Conservation (phyloP, 2,329 filamentous ascomycete species). For the Aspergillus costaricaensis region DNA sequence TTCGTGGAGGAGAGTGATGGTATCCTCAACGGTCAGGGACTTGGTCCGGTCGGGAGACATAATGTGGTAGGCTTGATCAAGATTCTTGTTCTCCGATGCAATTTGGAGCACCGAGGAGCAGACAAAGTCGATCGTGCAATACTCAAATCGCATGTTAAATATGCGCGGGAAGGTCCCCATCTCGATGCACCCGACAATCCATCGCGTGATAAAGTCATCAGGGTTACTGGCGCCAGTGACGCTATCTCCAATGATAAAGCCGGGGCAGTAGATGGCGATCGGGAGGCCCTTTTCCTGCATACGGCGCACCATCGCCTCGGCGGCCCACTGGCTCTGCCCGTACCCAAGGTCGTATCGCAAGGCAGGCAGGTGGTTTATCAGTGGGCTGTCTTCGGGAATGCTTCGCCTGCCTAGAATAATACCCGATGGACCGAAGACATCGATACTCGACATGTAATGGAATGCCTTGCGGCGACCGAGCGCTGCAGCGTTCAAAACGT, state of each 20-base stretch:
- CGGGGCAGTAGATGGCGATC: conserved; percentile 71
- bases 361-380: conserved; percentile 9
- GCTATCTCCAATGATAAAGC: conserved; percentile 76
- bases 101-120: conserved; percentile 30
- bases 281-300: conserved; percentile 70
- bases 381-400: conserved; percentile 11
- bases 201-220: conserved; percentile 79
- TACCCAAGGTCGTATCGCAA: conserved; percentile 56
- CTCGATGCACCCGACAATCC: conserved; percentile 61
- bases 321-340: conserved; percentile 10
- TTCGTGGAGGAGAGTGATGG: conserved; percentile 11
- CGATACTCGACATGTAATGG: conserved; percentile 16
- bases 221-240: conserved; percentile 63
- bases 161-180: too few relatives aligned
- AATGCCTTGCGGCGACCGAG: conserved; percentile 10
- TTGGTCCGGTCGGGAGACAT: conserved; percentile 40
- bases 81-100: conserved; percentile 52
- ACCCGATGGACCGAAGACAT: conserved; percentile 12
- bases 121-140: too few relatives aligned
- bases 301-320: conserved; percentile 65
- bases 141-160: too few relatives aligned
- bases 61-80: conserved; percentile 48
- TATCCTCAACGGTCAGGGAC: conserved; percentile 9
- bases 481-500: conserved; percentile 5
- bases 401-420: conserved; percentile 7